These are phyloP conservation scores for Kwoniella bestiolae DNA, from an alignment of 768 basidiomycete genomes.

Conservation along the genomic window DNA sequence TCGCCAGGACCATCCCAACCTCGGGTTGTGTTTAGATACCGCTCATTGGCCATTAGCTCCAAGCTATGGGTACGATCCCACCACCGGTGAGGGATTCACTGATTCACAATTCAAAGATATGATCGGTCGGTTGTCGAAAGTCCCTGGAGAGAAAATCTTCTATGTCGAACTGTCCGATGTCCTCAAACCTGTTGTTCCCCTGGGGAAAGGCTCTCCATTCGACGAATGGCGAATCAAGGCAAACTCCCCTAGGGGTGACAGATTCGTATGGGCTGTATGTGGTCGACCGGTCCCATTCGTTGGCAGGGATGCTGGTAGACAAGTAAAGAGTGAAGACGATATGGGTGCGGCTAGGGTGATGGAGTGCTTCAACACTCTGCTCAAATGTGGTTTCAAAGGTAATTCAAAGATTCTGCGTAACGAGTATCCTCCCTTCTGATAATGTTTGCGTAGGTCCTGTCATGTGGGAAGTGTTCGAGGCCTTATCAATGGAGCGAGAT, in stretches of 20 bases:
- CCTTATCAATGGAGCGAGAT: slow-evolving; percentile 15
- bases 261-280: slow-evolving; percentile 22
- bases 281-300: slow-evolving; percentile 24
- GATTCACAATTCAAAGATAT: slow-evolving; percentile 31
- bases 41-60: slow-evolving; percentile 44
- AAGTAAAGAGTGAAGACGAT: slow-evolving; percentile 4
- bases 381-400: slow-evolving; percentile 23
- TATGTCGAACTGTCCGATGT: slow-evolving; percentile 44
- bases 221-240: slow-evolving; percentile 15
- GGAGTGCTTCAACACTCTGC: slow-evolving; percentile 15
- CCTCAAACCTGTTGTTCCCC: slow-evolving; percentile 15
- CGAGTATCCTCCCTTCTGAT: not conserved
- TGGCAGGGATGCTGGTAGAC: slow-evolving; percentile 21
- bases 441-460: slow-evolving; percentile 14
- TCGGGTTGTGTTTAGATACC: slow-evolving; percentile 44
- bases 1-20: slow-evolving; percentile 36
- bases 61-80: slow-evolving; percentile 42
- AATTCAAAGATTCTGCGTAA: not conserved
- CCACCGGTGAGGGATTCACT: slow-evolving; percentile 23
- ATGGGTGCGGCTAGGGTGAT: not conserved
- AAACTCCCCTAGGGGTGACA: slow-evolving; percentile 7
- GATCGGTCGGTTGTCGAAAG: slow-evolving; percentile 2
- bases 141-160: slow-evolving; percentile 45
- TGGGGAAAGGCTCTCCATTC: slow-evolving; percentile 18
- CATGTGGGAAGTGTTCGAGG: slow-evolving; percentile 26